phyloP scores from a whole-genome alignment of 2,329 filamentous ascomycete genomes.

The Sarocladiaceae sp. region DNA sequence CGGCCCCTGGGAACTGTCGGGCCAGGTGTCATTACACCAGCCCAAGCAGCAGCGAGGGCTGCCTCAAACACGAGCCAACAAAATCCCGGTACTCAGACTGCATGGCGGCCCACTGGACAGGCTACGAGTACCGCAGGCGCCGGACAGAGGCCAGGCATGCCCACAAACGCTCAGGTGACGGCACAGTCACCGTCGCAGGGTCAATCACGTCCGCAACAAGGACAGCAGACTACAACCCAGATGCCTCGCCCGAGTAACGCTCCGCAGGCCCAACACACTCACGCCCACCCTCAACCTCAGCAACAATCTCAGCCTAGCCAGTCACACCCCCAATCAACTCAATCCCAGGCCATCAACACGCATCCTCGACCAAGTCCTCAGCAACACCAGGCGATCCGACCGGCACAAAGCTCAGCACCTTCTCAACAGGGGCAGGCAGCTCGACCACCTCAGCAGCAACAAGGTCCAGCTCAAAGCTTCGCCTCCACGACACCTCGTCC shows the following conservation, averaged over 20 bases:
- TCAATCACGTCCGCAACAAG: conserved; percentile 4
- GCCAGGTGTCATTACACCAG: conserved; percentile 26
- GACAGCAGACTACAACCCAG: conserved; percentile 5
- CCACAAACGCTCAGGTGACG: conserved; percentile 21
- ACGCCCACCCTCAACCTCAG: conserved; percentile 14
- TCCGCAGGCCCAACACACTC: conserved; percentile 16
- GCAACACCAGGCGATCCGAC: conserved; percentile 11
- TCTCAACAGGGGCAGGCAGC: conserved; percentile 13
- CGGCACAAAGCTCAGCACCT: conserved; percentile 12
- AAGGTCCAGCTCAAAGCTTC: conserved; percentile 3
- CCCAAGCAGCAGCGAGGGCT: conserved; percentile 24
- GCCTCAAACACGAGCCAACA: conserved; percentile 9
- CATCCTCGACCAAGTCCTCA: conserved; percentile 18
- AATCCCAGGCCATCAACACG: not conserved
- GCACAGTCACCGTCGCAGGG: not conserved
- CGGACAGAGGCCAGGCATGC: conserved; percentile 15
- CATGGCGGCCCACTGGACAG: conserved; percentile 13
- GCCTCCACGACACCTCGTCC: too few relatives aligned
- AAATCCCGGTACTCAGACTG: conserved; percentile 12
- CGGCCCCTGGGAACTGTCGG: conserved; percentile 13
- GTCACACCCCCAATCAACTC: conserved; percentile 4
- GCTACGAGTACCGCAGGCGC: conserved; percentile 15
- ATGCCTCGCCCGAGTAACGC: not conserved
- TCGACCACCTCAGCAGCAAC: conserved; percentile 10
- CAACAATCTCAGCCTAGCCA: conserved; percentile 12